Conservation (phyloP, 495 filamentous ascomycete genomes). For the Haplographium delicatum region DNA sequence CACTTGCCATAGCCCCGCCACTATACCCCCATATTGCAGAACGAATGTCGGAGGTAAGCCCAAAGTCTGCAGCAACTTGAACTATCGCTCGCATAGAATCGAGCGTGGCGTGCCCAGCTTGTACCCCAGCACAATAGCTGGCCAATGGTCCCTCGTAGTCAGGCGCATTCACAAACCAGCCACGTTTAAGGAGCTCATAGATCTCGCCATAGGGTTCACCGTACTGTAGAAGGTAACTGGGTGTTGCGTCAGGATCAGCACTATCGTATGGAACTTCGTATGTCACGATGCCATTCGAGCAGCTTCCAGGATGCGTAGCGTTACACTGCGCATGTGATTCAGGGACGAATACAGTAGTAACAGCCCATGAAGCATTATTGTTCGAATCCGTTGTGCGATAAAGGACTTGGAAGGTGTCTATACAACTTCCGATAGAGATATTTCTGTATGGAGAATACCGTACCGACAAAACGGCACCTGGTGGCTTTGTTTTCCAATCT, state of each 20-base stretch:
- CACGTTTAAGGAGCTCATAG: conserved; percentile 29
- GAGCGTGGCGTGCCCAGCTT: conserved; percentile 41
- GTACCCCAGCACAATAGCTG: conserved; percentile 36
- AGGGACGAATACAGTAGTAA: conserved; percentile 45
- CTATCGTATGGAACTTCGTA: conserved; percentile 43
- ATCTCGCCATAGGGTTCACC: conserved; percentile 28
- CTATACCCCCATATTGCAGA: conserved; percentile 50
- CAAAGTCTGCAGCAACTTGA: conserved; percentile 22
- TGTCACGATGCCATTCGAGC: conserved; percentile 31
- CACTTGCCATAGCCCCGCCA: conserved; percentile 50
- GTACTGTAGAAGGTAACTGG: conserved; percentile 24
- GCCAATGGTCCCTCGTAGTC: conserved; percentile 43
- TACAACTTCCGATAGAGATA: not conserved
- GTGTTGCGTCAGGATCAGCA: conserved; percentile 8
- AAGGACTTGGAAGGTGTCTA: conserved; percentile 29
- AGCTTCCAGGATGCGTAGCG: conserved; percentile 13
- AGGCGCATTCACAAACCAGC: conserved; percentile 43
- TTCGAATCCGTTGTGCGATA: conserved; percentile 43
- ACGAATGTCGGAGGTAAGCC: conserved; percentile 15
- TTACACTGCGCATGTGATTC: conserved; percentile 3
- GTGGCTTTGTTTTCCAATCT: not conserved
- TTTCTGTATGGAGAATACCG: not conserved
- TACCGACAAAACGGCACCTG: not conserved
- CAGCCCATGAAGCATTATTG: conserved; percentile 39
- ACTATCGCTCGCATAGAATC: conserved; percentile 41